Conservation (phyloP, 169 alveolate genomes). For the Babesia bigemina region DNA sequence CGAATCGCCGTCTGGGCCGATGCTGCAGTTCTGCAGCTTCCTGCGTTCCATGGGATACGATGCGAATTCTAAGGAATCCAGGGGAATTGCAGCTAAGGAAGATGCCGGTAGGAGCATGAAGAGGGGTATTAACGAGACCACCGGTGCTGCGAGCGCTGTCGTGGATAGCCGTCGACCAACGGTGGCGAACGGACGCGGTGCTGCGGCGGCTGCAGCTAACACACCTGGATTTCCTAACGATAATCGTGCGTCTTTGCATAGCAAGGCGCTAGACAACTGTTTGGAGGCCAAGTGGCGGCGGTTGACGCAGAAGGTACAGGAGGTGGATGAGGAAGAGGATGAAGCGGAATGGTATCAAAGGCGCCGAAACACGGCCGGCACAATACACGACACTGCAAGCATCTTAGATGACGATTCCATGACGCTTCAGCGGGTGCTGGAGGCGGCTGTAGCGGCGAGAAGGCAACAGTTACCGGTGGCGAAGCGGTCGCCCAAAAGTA, state of each 20-base stretch:
- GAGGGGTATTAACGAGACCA: neutral
- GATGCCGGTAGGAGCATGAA: neutral
- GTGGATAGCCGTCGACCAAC: neutral
- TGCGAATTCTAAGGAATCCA: neutral
- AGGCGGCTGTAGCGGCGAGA: neutral
- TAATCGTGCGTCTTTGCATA: neutral
- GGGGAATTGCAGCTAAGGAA: neutral
- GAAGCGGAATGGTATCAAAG: neutral
- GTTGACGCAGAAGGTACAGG: neutral
- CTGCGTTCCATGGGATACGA: slow-evolving; percentile 28
- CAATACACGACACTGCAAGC: neutral
- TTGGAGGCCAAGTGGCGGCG: slow-evolving; percentile 43
- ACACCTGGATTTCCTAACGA: neutral
- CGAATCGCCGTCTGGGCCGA: slow-evolving; percentile 67
- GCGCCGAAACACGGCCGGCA: neutral
- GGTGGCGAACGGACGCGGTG: neutral
- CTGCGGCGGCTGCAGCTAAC: neutral
- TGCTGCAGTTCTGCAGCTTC: slow-evolving; percentile 64
- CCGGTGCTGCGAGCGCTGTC: neutral
- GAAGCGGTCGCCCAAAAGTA: neutral
- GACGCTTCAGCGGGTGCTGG: neutral
- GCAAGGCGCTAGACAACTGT: slow-evolving; percentile 12
- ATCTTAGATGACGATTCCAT: slow-evolving; percentile 1
- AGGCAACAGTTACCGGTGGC: neutral
- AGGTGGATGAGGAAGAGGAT: neutral